Evolutionary conservation across 305 asterid genomes (phyloP).

Genomic region (Fraxinus ornus): DNA sequence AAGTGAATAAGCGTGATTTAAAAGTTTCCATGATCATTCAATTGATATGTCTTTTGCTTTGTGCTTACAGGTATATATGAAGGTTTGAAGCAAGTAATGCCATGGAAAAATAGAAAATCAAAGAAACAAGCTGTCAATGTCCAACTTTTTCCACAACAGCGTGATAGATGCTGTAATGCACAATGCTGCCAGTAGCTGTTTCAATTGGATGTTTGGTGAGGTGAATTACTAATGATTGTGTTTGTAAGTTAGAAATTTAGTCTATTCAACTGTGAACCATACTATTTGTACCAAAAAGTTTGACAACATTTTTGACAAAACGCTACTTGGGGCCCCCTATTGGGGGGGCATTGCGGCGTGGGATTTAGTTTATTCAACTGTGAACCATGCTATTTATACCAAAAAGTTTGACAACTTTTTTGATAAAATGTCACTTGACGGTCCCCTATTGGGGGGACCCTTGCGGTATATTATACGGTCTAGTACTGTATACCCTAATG

Average conservation of each 20-base stretch:
- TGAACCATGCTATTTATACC: too few species aligned
- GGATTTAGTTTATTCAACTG: too few species aligned
- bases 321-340: too few species aligned
- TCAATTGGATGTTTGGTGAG: background rate
- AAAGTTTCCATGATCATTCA: background rate
- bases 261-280: background rate
- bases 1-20: background rate
- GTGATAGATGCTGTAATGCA: background rate
- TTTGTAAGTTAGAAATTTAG: background rate
- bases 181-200: background rate
- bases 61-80: slow-evolving; percentile 25
- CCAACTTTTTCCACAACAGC: background rate
- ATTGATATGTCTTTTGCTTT: background rate
- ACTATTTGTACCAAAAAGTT: too few species aligned
- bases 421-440: too few species aligned
- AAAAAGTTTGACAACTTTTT: too few species aligned
- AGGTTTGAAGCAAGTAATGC: slow-evolving; percentile 58
- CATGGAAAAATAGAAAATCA: slow-evolving; percentile 50
- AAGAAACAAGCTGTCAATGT: slow-evolving; percentile 28
- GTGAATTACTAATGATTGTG: background rate
- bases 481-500: background rate
- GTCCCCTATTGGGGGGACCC: too few species aligned
- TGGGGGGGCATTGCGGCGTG: too few species aligned
- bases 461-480: too few species aligned
- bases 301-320: too few species aligned